Evolutionary conservation across 208 protist genomes (phyloP).

Genomic region (Leishmania tarentolae): DNA sequence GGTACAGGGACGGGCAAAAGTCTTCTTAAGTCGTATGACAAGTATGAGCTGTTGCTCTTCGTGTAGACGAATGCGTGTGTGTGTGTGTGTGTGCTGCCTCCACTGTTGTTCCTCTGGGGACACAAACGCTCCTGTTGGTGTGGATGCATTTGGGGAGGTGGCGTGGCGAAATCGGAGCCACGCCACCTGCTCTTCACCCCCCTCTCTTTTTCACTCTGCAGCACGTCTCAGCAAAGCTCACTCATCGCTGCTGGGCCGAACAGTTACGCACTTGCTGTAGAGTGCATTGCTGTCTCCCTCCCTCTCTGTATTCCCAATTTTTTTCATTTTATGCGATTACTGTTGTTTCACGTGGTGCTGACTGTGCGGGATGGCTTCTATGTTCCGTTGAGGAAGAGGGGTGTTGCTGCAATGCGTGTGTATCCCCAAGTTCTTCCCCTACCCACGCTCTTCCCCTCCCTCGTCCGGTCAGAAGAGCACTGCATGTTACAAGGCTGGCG

Average conservation of each 20-base stretch:
- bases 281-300: background rate
- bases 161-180: background rate
- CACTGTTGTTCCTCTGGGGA: too few relatives aligned
- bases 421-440: background rate
- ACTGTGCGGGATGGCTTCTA: too few relatives aligned
- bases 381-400: too few relatives aligned
- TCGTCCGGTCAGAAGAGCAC: background rate
- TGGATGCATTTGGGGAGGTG: background rate
- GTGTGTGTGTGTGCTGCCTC: background rate
- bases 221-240: background rate
- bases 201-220: background rate
- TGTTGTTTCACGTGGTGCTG: too few relatives aligned
- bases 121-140: too few relatives aligned
- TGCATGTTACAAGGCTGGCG: background rate
- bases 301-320: too few relatives aligned
- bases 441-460: background rate
- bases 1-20: background rate
- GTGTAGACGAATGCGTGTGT: background rate
- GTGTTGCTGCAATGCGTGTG: background rate
- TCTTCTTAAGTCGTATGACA: background rate
- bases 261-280: background rate
- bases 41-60: background rate
- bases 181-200: background rate
- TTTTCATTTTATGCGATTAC: background rate
- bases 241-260: background rate